Evolutionary conservation across 768 basidiomycete genomes (phyloP), one percentile per base, ranked within the genome.

Genomic region (Lentinula sp.): DNA sequence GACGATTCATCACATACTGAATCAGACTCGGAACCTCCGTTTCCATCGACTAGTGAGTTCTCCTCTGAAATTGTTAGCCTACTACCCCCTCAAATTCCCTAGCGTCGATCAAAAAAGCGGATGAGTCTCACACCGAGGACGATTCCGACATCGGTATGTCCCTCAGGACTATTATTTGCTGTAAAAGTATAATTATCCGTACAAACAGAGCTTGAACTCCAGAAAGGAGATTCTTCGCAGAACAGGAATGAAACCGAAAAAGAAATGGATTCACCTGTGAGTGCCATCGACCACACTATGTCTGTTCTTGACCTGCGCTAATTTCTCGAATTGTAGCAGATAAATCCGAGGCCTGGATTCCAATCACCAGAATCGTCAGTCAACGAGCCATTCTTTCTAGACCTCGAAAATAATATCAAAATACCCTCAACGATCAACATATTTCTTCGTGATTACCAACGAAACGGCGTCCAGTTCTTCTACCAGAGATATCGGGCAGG

Each of bases 361-460:
- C 75, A 77, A 5, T 6, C 67, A 70, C 20, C 72, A 77, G 0
- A 79, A 67, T 5, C 84, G 86, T 64, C 65, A 20, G 61, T 60
- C 9, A 73, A 75, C 0, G 79, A 78, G 6, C 77, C 87, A 0
- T 64, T 87, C 18, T 66, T 83, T 33, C 76, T 93, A 10, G 83
- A 86, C 60, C 67, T 68, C 39, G 72, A 72, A 32, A 67, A 76
- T 48, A 71, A 74, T 36, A 76, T 85, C 20, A 76, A 76, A 63
- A 81, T 91, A 20, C 88, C 90, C 2, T 80, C 77, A 6, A 71
- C 86, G 3, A 87, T 97, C 66, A 96, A 95, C 71, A 85, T 86
- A 0, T 92, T 87, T 70, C 77, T 98, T n/a, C 86, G 95, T 58
- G 85, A 86, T 37, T 98, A 98, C 67, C 96, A 98, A 68, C 81